Evolutionary conservation across 495 filamentous ascomycete species (phyloP).

Genomic region (Neurospora pannonica): DNA sequence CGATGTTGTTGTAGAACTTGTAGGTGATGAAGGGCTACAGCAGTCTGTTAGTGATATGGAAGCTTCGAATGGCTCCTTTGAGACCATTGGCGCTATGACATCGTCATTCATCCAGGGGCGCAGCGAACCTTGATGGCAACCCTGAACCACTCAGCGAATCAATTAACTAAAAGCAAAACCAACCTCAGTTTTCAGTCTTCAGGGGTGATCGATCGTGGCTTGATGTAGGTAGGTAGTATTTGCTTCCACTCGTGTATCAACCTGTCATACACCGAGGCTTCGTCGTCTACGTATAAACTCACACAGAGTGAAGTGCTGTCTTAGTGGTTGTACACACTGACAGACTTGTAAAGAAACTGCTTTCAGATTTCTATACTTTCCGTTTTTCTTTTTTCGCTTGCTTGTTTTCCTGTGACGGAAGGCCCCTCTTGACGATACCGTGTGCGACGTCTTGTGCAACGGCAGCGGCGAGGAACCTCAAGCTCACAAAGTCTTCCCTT

Average conservation of each 20-base stretch:
- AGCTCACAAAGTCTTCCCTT: no score
- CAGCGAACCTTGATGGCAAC: neutral
- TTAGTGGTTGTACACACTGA: neutral
- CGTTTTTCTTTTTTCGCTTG: neutral
- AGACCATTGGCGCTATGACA: slow-evolving; percentile 5
- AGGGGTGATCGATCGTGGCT: neutral
- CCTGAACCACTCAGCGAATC: neutral
- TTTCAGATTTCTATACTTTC: neutral
- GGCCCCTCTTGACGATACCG: neutral
- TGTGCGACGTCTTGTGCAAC: neutral
- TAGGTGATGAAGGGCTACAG: neutral
- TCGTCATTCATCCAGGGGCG: slow-evolving; percentile 5
- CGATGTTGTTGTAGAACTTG: neutral
- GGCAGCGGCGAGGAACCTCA: neutral
- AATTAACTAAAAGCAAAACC: neutral
- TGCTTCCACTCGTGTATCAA: neutral
- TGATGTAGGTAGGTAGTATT: neutral
- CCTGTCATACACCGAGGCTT: neutral
- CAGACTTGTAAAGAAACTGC: neutral
- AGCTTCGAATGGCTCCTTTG: neutral
- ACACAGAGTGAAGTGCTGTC: neutral
- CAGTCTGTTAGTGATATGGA: neutral
- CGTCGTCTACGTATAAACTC: neutral
- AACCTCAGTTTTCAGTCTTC: neutral
- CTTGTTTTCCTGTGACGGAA: neutral